These are phyloP conservation scores for Chondrus crispus DNA, from an alignment of 23 red algal species.

Conservation along the genomic window DNA sequence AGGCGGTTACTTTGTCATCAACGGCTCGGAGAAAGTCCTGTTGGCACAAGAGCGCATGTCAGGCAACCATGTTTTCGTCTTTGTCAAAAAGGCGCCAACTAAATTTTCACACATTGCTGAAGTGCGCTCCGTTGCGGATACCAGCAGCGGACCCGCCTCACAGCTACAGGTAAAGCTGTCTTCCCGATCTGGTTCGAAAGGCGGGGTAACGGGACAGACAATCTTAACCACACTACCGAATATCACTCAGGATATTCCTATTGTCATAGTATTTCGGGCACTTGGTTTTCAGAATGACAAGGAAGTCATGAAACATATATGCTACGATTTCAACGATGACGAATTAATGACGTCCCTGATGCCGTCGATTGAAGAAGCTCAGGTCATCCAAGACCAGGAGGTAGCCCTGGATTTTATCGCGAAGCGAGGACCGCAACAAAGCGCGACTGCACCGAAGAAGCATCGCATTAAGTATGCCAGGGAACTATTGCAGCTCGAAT, in stretches of 20 bases:
- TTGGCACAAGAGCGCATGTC: constrained; percentile 98
- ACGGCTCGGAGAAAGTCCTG: constrained; percentile 97
- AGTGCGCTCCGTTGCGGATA: constrained; percentile 87
- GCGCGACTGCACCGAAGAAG: constrained; percentile 43
- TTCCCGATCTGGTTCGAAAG: constrained; percentile 31
- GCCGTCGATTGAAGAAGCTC: constrained; percentile 93
- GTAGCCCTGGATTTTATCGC: constrained; percentile 95
- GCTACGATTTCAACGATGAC: constrained; percentile 88
- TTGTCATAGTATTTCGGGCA: constrained; percentile 95
- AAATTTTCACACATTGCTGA: constrained; percentile 90
- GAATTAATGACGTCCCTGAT: constrained; percentile 91
- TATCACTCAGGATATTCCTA: constrained; percentile 90
- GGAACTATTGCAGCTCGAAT: constrained; percentile 90
- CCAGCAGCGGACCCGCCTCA: constrained; percentile 77
- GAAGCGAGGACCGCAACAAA: constrained; percentile 70
- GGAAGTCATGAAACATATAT: constrained; percentile 97
- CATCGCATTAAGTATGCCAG: constrained; percentile 91
- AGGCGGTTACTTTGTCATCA: constrained; percentile 99
- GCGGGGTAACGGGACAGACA: constrained; percentile 54
- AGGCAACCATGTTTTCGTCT: constrained; percentile 90
- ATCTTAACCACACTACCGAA: constrained; percentile 82
- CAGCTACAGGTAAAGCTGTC: constrained; percentile 69
- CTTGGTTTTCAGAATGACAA: constrained; percentile 91
- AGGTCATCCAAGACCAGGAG: constrained; percentile 78
- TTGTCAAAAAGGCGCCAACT: constrained; percentile 47